Evolutionary conservation across 768 basidiomycete species (phyloP), one percentile per base, ranked within the genome.

Genomic region (Pulveroboletus ravenelii): DNA sequence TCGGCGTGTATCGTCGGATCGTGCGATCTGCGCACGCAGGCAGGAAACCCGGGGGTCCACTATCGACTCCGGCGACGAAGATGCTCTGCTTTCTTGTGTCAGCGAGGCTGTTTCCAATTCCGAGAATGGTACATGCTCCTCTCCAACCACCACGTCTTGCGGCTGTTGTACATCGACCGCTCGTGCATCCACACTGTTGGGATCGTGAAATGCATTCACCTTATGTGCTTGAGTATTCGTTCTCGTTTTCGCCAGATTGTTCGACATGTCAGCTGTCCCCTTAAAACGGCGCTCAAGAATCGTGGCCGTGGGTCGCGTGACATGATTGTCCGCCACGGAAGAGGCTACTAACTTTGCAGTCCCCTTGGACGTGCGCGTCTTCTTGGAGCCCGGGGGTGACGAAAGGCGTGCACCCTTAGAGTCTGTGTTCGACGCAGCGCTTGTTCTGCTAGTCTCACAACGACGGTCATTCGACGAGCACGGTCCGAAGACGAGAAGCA

Each of bases 381-480:
- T 47, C 37, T 37, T 43, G 29, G 51, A 23, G 31, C 12, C 29
- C 18, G 3, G 9, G 29, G 17, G 4, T 2, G 30, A 15, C 7
- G 13, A 10, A 23, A 18, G 13, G 6, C 15, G 10, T 17, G 35
- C 10, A n/a, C 13, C 45, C 12, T 13, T 38, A 12, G 1, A 12
- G 5, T 12, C 18, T 5, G 41, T 3, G 9, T 50, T 39, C 38
- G 34, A 23, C 9, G 27, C 18, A 10, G 13, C 13, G 13, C 29
- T 37, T 12, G 43, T 15, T 20, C 8, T 37, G 46, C 52, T 50
- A 3, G 40, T 51, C 23, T 54, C 59, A 7, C 59, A 57, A 32
- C 47, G 59, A 49, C 55, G 52, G 27, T 54, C 55, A 13, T 35
- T 30, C 5, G 45, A 42, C 42, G 61, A 23, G 35, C 59, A 60